Evolutionary conservation across 495 filamentous ascomycete species (phyloP), one percentile per base, ranked within the genome.

Genomic region (Penicillium steckii): DNA sequence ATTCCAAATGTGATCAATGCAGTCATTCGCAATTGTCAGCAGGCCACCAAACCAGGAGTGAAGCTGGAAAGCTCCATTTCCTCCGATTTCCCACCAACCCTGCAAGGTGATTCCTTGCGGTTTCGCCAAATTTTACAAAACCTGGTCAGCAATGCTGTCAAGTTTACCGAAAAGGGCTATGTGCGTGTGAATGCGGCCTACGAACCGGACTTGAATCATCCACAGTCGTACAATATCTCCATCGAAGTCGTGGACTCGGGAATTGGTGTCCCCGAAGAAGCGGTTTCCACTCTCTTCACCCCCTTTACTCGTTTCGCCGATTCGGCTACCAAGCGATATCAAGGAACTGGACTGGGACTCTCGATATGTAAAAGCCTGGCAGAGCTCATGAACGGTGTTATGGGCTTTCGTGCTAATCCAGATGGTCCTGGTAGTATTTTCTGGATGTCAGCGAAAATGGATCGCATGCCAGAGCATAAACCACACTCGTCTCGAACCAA

Each of bases 231-330:
- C 54, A 62, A 56, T 1, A 64, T 85, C 12, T 62, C 76, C 17
- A 82, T 80, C 4, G 59, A 74, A 42, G 82, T 96, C 3, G 76
- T 85, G 57, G 91, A 96, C 54, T 85, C 88, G 2, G 91, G 91
- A 0, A 94, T 95, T 41, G 91, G 90, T 2, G 90, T 95, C 9
- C 85, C 88, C 38, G 86, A 91, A 30, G 81, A 85, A 45, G 86
- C 90, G 0, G 70, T 80, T 13, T 82, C 82, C 55, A 81, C 80
- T 13, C 75, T 95, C 2, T 96, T 96, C 74, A 87, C 87, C 32
- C 91, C 91, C 1, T 96, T 95, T 59, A 87, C 84, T 38, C 89
- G 94, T 63, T 90, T 89, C 21, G 91, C 94, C 57, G 78, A 90
- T 18, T 89, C 87, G 3, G 88, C 85, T 4, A 85, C 84, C 8